These are phyloP conservation scores for Nicotiana paniculata DNA, from an alignment of 257 asterid genomes.

Conservation along the genomic window DNA sequence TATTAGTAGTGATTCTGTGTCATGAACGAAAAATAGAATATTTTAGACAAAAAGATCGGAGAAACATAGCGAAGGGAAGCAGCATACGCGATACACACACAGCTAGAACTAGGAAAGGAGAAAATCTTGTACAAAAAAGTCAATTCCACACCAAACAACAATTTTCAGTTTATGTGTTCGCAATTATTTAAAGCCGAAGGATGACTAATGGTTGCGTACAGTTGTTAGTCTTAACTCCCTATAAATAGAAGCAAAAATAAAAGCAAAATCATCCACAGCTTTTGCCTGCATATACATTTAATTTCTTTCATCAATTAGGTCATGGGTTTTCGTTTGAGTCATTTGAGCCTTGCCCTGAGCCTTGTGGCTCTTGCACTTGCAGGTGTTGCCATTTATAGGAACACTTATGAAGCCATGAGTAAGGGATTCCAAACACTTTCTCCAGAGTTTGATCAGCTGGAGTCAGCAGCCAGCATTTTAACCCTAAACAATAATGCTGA, in stretches of 20 bases:
- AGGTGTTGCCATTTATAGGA: background rate
- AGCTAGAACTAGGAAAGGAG: background rate
- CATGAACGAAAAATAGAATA: too few species aligned
- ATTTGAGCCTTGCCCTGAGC: background rate
- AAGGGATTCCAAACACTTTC: background rate
- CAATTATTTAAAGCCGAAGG: background rate
- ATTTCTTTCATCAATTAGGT: background rate
- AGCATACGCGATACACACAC: background rate
- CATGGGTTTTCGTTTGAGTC: slow-evolving; percentile 5
- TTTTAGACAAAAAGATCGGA: background rate
- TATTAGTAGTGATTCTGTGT: background rate
- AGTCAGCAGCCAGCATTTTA: background rate
- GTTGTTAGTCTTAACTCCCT: background rate
- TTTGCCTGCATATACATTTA: background rate
- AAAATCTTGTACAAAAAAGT: background rate
- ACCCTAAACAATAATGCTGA: background rate
- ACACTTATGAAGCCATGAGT: background rate
- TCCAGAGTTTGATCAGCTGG: background rate
- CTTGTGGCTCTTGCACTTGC: slow-evolving; percentile 5
- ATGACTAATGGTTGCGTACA: background rate
- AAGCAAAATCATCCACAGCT: background rate
- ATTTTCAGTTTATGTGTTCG: background rate
- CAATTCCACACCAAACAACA: background rate
- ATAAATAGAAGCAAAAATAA: background rate
- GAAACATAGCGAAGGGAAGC: background rate